Evolutionary conservation across 495 filamentous ascomycete genomes (phyloP), one percentile per base, ranked within the genome.

Genomic region (Neurospora sp.): DNA sequence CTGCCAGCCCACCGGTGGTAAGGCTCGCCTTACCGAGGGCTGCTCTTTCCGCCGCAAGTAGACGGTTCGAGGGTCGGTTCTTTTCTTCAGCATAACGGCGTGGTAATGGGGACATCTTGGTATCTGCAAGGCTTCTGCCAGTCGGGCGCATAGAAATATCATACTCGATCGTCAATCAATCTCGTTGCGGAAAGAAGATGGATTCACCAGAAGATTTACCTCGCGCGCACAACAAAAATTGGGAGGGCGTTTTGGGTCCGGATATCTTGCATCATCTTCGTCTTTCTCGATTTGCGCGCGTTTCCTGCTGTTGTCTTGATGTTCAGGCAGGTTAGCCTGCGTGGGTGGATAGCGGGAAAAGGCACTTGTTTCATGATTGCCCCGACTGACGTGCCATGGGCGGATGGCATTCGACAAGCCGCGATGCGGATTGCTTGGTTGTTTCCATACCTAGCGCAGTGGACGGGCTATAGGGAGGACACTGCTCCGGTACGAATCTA

Each of bases 21-120:
- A 99, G 88, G 96, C 96, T 78, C 85, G 96, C 78, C 87, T 99
- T 78, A 99, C 96, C 71, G 96, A 99, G 89, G 96, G 95, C 77
- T 99, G 96, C 90, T 97, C 94, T 81, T 99, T 98, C 92, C 90
- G 96, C 87, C 91, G 93, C 85, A 99, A 99, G 94, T 99, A 97
- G 88, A 92, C 76, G 78, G 78, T 75, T 79, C 73, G 77, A 81
- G 81, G 79, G 74, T 76, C 74, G 79, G 84, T 83, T 83, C 80
- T 84, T 85, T 84, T 74, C 69, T 81, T 85, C 78, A 81, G 81
- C 80, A 80, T 83, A 77, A 83, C 78, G 82, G 81, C 81, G 81
- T 82, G 82, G 76, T 78, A 80, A 76, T 81, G 79, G 78, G 78
- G 74, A 78, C 81, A 79, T 82, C 79, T 85, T 81, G 83, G 81